phyloP scores from a whole-genome alignment of 2,329 filamentous ascomycete species.

The Phialemoniopsis sp. region DNA sequence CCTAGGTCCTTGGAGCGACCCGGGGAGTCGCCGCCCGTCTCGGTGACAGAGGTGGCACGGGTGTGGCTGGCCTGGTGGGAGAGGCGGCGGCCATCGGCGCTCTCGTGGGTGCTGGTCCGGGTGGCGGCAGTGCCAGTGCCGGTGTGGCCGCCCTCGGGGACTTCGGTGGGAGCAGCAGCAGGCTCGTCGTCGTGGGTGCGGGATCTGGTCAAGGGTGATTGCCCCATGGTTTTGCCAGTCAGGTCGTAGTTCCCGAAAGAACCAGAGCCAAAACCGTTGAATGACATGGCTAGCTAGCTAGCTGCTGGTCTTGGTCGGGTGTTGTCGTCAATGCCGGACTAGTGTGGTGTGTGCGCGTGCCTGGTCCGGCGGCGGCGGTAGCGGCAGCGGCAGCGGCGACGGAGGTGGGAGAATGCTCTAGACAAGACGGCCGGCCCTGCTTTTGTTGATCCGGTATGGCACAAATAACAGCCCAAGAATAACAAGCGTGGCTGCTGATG shows the following conservation, averaged over 20 bases:
- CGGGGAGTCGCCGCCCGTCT: constrained; percentile 17
- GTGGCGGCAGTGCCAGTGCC: constrained; percentile 8
- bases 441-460: no score
- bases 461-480: no score
- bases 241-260: constrained; percentile 44
- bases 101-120: not conserved
- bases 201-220: constrained; percentile 22
- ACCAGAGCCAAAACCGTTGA: constrained; percentile 28
- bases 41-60: constrained; percentile 29
- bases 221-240: constrained; percentile 37
- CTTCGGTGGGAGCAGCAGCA: constrained; percentile 1
- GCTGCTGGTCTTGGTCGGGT: no score
- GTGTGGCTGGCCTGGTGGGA: constrained; percentile 12
- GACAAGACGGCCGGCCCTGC: no score
- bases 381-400: no score
- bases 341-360: no score
- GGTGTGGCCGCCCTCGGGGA: constrained; percentile 15
- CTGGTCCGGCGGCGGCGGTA: no score
- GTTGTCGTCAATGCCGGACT: no score
- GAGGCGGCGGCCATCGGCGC: constrained; percentile 5
- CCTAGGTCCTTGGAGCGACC: no score
- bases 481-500: no score
- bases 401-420: no score
- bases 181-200: constrained; percentile 19
- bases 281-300: constrained; percentile 32